A percentile compares a stretch with the other conserved stretches of the same genome.
phyloP scores from a whole-genome alignment of 495 filamentous ascomycete genomes.

The Tuber borchii region DNA sequence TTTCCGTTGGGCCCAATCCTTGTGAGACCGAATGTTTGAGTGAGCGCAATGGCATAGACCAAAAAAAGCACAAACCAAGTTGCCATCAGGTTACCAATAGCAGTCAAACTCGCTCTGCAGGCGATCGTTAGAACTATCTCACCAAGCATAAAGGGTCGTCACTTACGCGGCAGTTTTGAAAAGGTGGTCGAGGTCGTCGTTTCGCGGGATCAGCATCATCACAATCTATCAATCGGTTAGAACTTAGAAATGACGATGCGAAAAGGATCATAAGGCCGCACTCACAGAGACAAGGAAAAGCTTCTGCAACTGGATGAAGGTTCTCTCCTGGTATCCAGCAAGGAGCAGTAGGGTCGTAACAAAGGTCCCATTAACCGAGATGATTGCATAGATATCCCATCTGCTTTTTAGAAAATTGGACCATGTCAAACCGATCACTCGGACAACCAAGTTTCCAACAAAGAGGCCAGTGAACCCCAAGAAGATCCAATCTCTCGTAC shows the following conservation, averaged over 20 bases:
- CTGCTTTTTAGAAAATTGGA: constrained; percentile 84
- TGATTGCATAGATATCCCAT: constrained; percentile 86
- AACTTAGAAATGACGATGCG: not conserved
- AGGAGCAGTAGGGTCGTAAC: constrained; percentile 66
- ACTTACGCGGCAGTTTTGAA: constrained; percentile 87
- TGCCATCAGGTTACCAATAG: constrained; percentile 85
- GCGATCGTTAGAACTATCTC: constrained; percentile 12
- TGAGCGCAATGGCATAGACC: constrained; percentile 91
- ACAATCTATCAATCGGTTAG: constrained; percentile 51
- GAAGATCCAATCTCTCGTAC: constrained; percentile 67
- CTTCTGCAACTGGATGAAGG: constrained; percentile 77
- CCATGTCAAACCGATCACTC: constrained; percentile 86
- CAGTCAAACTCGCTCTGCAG: constrained; percentile 65
- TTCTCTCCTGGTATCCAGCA: constrained; percentile 50
- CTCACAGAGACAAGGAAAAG: constrained; percentile 71
- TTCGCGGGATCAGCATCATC: constrained; percentile 86
- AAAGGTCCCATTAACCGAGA: constrained; percentile 78
- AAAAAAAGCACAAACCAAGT: constrained; percentile 97
- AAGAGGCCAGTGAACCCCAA: constrained; percentile 79
- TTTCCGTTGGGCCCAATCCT: constrained; percentile 68
- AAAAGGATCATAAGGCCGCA: not conserved
- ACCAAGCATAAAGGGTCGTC: not conserved
- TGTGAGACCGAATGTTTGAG: constrained; percentile 93
- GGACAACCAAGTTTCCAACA: constrained; percentile 73
- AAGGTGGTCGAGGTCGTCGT: constrained; percentile 94